Conservation (phyloP, 1,284 basidiomycete genomes). For the Sparassis latifolia region DNA sequence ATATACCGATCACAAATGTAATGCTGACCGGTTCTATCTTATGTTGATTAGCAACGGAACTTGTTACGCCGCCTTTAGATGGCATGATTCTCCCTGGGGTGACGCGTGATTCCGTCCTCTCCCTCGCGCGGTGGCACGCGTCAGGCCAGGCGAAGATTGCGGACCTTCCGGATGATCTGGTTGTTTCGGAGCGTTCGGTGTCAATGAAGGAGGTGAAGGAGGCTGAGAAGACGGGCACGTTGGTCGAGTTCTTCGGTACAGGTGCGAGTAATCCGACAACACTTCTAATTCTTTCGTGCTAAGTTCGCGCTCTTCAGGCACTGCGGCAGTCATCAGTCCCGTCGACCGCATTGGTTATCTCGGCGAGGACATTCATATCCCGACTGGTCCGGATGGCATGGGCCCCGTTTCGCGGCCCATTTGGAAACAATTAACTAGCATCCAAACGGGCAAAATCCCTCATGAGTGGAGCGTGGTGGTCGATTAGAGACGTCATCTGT, state of each 20-base stretch:
- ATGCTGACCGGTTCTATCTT: neutral
- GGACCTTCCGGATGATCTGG: conserved; percentile 62
- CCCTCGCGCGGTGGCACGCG: conserved; percentile 74
- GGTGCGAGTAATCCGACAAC: conserved; percentile 39
- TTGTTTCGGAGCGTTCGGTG: conserved; percentile 79
- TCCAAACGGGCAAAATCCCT: conserved; percentile 79
- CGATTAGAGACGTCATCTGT: conserved; percentile 16
- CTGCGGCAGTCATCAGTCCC: conserved; percentile 82
- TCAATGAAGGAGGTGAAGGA: conserved; percentile 85
- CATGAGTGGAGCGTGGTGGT: conserved; percentile 79
- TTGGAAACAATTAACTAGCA: conserved; percentile 81
- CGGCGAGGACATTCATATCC: conserved; percentile 79
- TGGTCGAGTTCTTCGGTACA: conserved; percentile 91
- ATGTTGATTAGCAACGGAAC: conserved; percentile 50
- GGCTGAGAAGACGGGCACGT: conserved; percentile 61
- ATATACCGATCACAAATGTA: neutral
- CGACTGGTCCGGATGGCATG: conserved; percentile 84
- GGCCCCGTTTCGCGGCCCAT: conserved; percentile 80
- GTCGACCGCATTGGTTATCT: conserved; percentile 85
- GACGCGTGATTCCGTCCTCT: conserved; percentile 87
- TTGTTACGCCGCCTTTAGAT: conserved; percentile 89
- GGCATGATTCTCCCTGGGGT: conserved; percentile 97
- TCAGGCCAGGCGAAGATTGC: conserved; percentile 51
- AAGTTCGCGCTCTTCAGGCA: conserved; percentile 34
- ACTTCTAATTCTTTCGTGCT: neutral